Conservation (phyloP, 352 stramenopile species). For the Phytophthora pseudosyringae region DNA sequence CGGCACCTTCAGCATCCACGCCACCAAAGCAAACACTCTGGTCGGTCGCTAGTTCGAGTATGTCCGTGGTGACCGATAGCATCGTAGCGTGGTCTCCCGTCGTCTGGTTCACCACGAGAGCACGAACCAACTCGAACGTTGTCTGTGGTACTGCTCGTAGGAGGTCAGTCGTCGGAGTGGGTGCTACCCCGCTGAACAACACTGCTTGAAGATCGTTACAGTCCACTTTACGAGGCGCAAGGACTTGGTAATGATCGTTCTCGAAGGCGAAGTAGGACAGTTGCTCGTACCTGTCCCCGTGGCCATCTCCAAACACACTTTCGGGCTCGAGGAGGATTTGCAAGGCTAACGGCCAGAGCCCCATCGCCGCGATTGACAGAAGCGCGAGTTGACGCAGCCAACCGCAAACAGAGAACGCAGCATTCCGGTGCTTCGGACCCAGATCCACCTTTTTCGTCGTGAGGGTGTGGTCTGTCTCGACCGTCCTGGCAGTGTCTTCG, state of each 20-base stretch:
- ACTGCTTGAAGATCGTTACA: constrained; percentile 29
- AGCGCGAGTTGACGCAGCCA: constrained; percentile 35
- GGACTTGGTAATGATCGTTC: constrained; percentile 48
- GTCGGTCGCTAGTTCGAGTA: constrained; percentile 27
- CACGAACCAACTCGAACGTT: constrained; percentile 28
- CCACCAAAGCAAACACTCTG: constrained; percentile 44
- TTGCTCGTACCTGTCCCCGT: constrained; percentile 52
- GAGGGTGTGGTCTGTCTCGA: background rate
- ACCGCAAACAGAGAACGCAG: constrained; percentile 20
- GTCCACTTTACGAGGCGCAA: constrained; percentile 28
- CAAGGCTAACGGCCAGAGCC: constrained; percentile 41
- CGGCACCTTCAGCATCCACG: constrained; percentile 34
- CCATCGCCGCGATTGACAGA: constrained; percentile 42
- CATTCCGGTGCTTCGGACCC: background rate
- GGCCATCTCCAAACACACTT: constrained; percentile 50
- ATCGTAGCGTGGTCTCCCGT: constrained; percentile 3
- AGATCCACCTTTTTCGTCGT: constrained; percentile 7
- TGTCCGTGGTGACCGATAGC: constrained; percentile 31
- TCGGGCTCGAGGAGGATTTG: constrained; percentile 37
- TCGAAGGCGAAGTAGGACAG: constrained; percentile 39
- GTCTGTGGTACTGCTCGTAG: constrained; percentile 27
- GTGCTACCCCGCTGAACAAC: constrained; percentile 21
- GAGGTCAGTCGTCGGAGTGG: constrained; percentile 30
- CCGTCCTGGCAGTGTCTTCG: background rate
- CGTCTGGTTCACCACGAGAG: constrained; percentile 36